Conservation (phyloP, 345 rosid species). For the Anacardium occidentale region DNA sequence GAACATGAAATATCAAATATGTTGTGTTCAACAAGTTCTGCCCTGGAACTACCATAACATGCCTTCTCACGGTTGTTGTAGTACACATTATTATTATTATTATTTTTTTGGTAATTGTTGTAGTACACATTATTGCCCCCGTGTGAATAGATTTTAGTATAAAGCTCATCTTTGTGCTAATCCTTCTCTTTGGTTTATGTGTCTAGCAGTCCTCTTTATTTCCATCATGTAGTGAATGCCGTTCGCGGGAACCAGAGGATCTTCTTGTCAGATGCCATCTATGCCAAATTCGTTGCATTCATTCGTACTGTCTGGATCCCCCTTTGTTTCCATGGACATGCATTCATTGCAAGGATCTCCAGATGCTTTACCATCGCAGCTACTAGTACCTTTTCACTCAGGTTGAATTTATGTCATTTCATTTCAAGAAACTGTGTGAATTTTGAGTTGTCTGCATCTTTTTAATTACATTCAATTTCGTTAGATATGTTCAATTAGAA, state of each 20-base stretch:
- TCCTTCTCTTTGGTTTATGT: neutral
- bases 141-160: neutral
- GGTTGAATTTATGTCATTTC: too few relatives aligned
- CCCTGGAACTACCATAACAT: too few relatives aligned
- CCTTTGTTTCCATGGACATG: conserved; percentile 81
- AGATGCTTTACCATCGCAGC: conserved; percentile 44
- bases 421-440: too few relatives aligned
- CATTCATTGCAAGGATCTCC: conserved; percentile 75
- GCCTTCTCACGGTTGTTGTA: too few relatives aligned
- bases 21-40: too few relatives aligned
- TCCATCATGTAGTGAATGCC: conserved; percentile 59
- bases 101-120: too few relatives aligned
- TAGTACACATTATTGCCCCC: neutral
- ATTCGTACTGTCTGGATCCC: conserved; percentile 84
- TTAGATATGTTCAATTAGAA: too few relatives aligned
- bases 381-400: conserved; percentile 17
- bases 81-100: neutral
- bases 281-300: conserved; percentile 62
- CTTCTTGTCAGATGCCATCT: conserved; percentile 65
- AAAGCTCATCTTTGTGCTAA: conserved; percentile 1
- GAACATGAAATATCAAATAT: too few relatives aligned
- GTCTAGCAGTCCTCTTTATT: conserved; percentile 41
- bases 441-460: too few relatives aligned
- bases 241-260: conserved; percentile 67
- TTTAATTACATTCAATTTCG: too few relatives aligned